These are phyloP conservation scores for Botrytis byssoidea DNA, from an alignment of 2,329 filamentous ascomycete genomes.

Conservation along the genomic window DNA sequence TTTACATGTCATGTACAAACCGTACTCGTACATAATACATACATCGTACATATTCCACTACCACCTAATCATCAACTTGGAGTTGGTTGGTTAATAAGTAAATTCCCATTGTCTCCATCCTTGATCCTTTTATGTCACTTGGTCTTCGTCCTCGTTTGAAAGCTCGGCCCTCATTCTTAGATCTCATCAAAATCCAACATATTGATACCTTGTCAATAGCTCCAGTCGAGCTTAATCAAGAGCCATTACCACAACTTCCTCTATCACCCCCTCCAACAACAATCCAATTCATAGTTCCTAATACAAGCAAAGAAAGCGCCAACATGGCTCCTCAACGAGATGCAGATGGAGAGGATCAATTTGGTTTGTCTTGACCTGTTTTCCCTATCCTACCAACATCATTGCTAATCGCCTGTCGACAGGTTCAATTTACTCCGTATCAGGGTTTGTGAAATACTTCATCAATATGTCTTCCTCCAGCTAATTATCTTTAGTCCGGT, in stretches of 20 bases:
- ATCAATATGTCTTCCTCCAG: neutral
- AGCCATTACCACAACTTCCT: conserved; percentile 47
- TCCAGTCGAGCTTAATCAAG: conserved; percentile 30
- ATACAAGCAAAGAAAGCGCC: conserved; percentile 30
- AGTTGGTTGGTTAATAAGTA: neutral
- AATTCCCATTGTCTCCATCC: conserved; percentile 4
- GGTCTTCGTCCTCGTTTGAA: conserved; percentile 52
- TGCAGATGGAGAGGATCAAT: conserved; percentile 50
- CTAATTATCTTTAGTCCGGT: conserved; percentile 65
- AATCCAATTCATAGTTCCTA: conserved; percentile 26
- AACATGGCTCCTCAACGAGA: conserved; percentile 44
- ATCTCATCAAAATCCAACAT: conserved; percentile 54
- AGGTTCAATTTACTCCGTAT: conserved; percentile 70
- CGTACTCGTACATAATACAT: neutral
- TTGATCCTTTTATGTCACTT: conserved; percentile 36
- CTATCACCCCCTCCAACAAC: conserved; percentile 38
- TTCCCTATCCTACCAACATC: conserved; percentile 15
- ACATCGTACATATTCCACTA: neutral
- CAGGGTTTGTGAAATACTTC: conserved; percentile 47
- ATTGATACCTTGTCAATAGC: conserved; percentile 44
- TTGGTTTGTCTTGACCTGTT: conserved; percentile 47
- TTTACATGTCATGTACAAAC: neutral
- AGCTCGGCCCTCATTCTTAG: conserved; percentile 60
- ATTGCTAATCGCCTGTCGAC: conserved; percentile 32
- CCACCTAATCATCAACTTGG: neutral